A percentile compares a stretch with the other conserved stretches of the same genome.
Conservation (phyloP, 768 basidiomycete species). For the Trametes sanguinea region DNA sequence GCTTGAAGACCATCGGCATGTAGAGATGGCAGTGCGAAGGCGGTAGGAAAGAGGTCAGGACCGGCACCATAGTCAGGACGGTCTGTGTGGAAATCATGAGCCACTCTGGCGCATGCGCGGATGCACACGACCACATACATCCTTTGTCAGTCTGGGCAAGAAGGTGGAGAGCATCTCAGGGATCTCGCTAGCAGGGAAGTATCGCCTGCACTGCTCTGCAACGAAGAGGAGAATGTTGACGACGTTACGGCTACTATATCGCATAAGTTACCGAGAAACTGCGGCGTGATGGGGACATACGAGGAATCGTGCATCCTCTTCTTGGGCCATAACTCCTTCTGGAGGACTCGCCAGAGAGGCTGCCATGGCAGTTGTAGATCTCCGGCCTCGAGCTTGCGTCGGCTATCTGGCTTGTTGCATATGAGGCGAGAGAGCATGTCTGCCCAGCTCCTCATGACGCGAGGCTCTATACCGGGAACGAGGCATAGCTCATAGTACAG, state of each 20-base stretch:
- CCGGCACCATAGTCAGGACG: conserved; percentile 68
- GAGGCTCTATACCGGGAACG: conserved; percentile 73
- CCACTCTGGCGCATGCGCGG: not conserved
- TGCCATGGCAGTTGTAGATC: conserved; percentile 75
- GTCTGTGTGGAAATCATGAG: conserved; percentile 44
- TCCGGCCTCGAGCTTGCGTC: conserved; percentile 62
- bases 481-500: conserved; percentile 81
- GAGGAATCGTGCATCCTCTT: conserved; percentile 57
- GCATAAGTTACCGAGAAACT: conserved; percentile 2
- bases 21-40: conserved; percentile 65
- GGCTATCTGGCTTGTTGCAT: conserved; percentile 61
- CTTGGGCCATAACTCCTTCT: conserved; percentile 78
- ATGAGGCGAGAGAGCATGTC: conserved; percentile 77
- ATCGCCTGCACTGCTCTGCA: conserved; percentile 71
- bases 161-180: conserved; percentile 71
- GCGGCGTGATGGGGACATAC: conserved; percentile 40
- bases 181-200: conserved; percentile 66
- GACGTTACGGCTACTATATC: conserved; percentile 52
- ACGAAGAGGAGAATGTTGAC: conserved; percentile 73
- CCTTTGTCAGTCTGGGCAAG: conserved; percentile 67
- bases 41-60: conserved; percentile 78
- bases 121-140: conserved; percentile 46
- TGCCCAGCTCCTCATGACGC: conserved; percentile 72
- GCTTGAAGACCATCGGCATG: conserved; percentile 67
- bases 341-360: conserved; percentile 72